Conservation (phyloP, 495 filamentous ascomycete species). For the Bryoglossum gracile region DNA sequence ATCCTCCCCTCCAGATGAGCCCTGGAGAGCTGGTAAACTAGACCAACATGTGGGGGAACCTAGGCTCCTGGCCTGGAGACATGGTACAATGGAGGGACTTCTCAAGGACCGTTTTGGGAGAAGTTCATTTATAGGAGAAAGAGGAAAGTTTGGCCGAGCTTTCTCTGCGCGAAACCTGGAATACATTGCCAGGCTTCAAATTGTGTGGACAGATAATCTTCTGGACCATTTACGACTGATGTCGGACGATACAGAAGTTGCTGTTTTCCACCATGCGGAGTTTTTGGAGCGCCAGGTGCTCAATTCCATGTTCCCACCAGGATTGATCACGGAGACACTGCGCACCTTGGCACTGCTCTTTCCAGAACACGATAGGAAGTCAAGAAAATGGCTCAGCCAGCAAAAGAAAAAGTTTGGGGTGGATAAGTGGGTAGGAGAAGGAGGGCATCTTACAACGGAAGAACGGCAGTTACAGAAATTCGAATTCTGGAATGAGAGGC, state of each 20-base stretch:
- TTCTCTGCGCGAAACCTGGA: constrained; percentile 28
- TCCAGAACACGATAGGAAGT: constrained; percentile 27
- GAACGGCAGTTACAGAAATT: constrained; percentile 39
- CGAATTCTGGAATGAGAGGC: constrained; percentile 41
- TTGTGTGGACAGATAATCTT: constrained; percentile 38
- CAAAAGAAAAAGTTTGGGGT: constrained; percentile 16
- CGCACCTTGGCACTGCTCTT: constrained; percentile 37
- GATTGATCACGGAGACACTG: constrained; percentile 38
- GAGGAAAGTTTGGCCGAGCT: constrained; percentile 18
- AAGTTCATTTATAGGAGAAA: neutral
- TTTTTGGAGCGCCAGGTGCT: constrained; percentile 28
- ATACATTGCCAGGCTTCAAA: constrained; percentile 31
- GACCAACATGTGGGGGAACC: too few relatives aligned
- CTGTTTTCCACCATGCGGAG: constrained; percentile 37
- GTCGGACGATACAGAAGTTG: constrained; percentile 32
- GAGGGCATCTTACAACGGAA: constrained; percentile 27
- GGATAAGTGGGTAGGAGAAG: constrained; percentile 22
- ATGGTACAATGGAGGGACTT: constrained; percentile 9
- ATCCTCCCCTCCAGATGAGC: too few relatives aligned
- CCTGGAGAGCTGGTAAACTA: too few relatives aligned
- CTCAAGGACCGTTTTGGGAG: constrained; percentile 6
- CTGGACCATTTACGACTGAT: constrained; percentile 37
- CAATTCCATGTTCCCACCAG: constrained; percentile 26
- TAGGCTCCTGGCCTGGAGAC: constrained; percentile 5
- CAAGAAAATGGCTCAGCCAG: constrained; percentile 6